Evolutionary conservation across 2,329 filamentous ascomycete species (phyloP).

Genomic region (Hymenoscyphus repandus): DNA sequence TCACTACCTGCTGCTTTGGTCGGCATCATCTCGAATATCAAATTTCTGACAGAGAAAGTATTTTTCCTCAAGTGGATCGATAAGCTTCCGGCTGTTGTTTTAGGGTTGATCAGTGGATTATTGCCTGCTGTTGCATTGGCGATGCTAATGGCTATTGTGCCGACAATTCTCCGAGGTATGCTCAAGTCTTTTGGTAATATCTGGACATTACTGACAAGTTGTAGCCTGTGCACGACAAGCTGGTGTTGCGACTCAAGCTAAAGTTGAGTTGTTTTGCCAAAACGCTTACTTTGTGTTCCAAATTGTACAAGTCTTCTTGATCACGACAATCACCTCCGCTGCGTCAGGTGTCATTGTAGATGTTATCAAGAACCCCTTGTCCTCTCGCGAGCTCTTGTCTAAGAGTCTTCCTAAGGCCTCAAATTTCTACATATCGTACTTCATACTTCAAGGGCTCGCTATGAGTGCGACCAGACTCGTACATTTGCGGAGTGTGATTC

Average conservation of each 20-base stretch:
- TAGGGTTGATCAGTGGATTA: slow-evolving; percentile 58
- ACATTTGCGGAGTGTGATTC: slow-evolving; percentile 51
- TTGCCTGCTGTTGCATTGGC: slow-evolving; percentile 56
- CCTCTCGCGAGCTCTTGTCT: slow-evolving; percentile 45
- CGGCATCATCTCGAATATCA: slow-evolving; percentile 59
- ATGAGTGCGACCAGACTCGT: slow-evolving; percentile 55
- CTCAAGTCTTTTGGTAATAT: slow-evolving; percentile 34
- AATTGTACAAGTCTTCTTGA: slow-evolving; percentile 62
- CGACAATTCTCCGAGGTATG: slow-evolving; percentile 47
- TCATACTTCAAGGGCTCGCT: slow-evolving; percentile 60
- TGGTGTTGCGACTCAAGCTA: slow-evolving; percentile 52
- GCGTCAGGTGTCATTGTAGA: slow-evolving; percentile 49
- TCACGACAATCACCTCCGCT: slow-evolving; percentile 59
- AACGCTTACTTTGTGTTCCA: slow-evolving; percentile 60
- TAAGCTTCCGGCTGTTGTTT: slow-evolving; percentile 46
- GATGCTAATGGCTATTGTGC: slow-evolving; percentile 55
- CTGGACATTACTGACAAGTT: slow-evolving; percentile 11
- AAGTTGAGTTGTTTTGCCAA: slow-evolving; percentile 57
- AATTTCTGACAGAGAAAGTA: slow-evolving; percentile 45
- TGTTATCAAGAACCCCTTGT: slow-evolving; percentile 45
- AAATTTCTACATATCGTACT: slow-evolving; percentile 66
- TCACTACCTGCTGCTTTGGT: slow-evolving; percentile 62
- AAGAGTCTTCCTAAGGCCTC: slow-evolving; percentile 55
- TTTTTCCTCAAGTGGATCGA: slow-evolving; percentile 54
- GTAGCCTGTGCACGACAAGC: slow-evolving; percentile 52